A percentile compares a stretch with the other conserved stretches of the same genome.
phyloP scores from a whole-genome alignment of 768 basidiomycete genomes.

The Rhodotorula toruloides region DNA sequence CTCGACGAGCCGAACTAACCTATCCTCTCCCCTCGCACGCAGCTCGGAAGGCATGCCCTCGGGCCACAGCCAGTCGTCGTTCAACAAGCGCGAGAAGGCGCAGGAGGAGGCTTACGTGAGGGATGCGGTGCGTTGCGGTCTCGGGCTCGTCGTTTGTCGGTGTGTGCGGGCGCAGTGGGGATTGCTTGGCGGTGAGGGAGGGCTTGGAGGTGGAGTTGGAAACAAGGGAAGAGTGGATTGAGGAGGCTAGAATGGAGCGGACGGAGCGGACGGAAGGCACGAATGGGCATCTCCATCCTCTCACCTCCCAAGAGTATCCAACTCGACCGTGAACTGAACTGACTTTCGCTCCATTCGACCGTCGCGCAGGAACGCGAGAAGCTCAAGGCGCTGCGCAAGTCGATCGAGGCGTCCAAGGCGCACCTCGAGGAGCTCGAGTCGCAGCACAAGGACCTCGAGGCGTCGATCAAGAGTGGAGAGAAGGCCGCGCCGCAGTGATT shows the following conservation, averaged over 20 bases:
- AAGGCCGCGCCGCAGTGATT: not conserved
- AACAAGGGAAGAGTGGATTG: too few species aligned
- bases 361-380: constrained; percentile 32
- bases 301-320: too few species aligned
- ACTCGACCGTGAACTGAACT: too few species aligned
- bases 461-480: not conserved
- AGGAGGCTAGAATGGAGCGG: too few species aligned
- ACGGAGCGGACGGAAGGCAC: too few species aligned
- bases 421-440: constrained; percentile 35
- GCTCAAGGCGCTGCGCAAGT: constrained; percentile 35
- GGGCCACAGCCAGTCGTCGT: constrained; percentile 4
- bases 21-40: not conserved
- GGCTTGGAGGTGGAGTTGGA: too few species aligned
- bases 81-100: constrained; percentile 36
- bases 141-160: too few species aligned
- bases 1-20: not conserved
- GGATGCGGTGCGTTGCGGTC: constrained; percentile 13
- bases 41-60: constrained; percentile 32
- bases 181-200: too few species aligned
- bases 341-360: not conserved
- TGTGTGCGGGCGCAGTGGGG: too few species aligned
- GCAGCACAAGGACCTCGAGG: constrained; percentile 29
- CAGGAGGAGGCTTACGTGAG: constrained; percentile 33
- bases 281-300: too few species aligned
- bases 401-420: constrained; percentile 38